A percentile compares a stretch with the other conserved stretches of the same genome.
Evolutionary conservation across 176 grass and related monocot species (phyloP).

Genomic region (Aegilops sharonensis): DNA sequence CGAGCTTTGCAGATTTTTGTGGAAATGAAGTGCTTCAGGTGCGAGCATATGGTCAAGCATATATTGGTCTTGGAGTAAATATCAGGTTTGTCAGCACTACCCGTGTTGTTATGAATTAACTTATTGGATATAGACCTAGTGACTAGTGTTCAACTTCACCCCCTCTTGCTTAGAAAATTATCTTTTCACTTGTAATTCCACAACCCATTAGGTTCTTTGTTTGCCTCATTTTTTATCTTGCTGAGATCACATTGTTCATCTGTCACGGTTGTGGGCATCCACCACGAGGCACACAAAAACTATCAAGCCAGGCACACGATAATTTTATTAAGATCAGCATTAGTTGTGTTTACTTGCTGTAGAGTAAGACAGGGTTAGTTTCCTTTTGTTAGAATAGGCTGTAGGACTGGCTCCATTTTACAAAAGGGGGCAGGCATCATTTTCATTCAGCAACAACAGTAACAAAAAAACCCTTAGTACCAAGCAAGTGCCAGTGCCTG

Average conservation of each 20-base stretch:
- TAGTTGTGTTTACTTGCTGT: background rate
- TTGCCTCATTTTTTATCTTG: background rate
- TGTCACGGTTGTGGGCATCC: background rate
- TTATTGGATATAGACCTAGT: background rate
- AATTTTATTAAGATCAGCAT: background rate
- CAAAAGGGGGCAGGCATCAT: background rate
- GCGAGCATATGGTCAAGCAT: conserved; percentile 85
- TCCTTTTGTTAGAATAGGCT: background rate
- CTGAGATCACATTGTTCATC: background rate
- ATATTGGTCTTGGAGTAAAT: conserved; percentile 90
- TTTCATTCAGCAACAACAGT: background rate
- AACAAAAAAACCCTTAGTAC: background rate
- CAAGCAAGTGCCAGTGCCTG: background rate
- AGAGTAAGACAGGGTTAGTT: background rate
- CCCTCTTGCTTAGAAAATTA: background rate
- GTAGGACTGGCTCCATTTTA: background rate
- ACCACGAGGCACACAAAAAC: background rate
- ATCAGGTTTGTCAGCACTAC: conserved; percentile 62
- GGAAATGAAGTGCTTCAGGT: conserved; percentile 92
- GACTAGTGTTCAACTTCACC: conserved; percentile 1
- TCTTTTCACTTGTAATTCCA: background rate
- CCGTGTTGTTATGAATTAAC: background rate
- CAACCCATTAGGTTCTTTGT: background rate
- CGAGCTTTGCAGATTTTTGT: conserved; percentile 47
- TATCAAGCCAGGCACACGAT: background rate